phyloP scores from a whole-genome alignment of 176 grass and related monocot species.

The Urochloa ruziziensis region DNA sequence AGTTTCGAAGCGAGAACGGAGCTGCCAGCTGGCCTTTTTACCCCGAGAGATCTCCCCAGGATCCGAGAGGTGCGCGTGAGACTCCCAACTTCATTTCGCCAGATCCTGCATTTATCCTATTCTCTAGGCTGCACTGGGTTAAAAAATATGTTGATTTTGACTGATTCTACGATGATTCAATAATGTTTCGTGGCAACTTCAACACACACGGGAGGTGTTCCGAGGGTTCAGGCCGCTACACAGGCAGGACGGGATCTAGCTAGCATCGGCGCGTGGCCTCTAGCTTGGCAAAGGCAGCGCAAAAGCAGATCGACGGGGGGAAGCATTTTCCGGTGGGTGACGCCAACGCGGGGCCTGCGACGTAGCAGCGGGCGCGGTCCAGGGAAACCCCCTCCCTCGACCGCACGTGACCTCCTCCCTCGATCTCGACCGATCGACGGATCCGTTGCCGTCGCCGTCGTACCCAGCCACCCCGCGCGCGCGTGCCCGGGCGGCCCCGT shows the following conservation, averaged over 20 bases:
- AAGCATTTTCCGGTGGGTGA: slow-evolving; percentile 15
- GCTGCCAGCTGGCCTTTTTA: background rate
- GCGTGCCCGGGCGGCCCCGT: background rate
- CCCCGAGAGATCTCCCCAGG: background rate
- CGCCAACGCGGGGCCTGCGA: slow-evolving; percentile 7
- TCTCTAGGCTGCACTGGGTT: too few relatives aligned
- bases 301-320: background rate
- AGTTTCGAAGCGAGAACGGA: background rate
- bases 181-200: too few relatives aligned
- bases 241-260: background rate
- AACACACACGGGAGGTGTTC: too few relatives aligned
- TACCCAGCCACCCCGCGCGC: background rate
- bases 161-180: too few relatives aligned
- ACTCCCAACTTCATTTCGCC: background rate
- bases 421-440: background rate
- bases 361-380: background rate
- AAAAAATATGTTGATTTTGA: too few relatives aligned
- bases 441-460: background rate
- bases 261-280: background rate
- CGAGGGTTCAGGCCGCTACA: too few relatives aligned
- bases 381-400: background rate
- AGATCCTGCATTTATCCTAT: background rate
- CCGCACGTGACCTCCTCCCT: slow-evolving; percentile 31
- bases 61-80: background rate
- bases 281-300: background rate